phyloP scores from a whole-genome alignment of 2,329 filamentous ascomycete genomes.

The Pseudocercospora cruenta region DNA sequence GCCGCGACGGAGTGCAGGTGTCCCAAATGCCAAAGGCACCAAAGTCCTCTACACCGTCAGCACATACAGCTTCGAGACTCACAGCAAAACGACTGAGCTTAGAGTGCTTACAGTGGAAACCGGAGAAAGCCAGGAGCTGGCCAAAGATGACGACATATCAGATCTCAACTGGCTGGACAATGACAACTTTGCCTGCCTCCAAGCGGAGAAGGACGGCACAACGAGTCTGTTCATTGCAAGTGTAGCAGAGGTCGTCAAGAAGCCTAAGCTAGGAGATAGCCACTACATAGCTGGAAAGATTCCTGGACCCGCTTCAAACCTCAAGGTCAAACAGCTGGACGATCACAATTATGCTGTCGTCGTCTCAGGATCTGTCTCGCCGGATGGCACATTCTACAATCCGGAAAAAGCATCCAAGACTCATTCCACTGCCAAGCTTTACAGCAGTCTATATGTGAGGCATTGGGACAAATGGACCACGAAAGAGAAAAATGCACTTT shows the following conservation, averaged over 20 bases:
- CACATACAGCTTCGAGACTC: slow-evolving; percentile 78
- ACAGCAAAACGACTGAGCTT: slow-evolving; percentile 70
- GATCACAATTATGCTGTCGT: slow-evolving; percentile 49
- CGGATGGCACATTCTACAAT: slow-evolving; percentile 67
- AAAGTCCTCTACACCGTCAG: slow-evolving; percentile 70
- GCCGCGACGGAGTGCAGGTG: slow-evolving; percentile 69
- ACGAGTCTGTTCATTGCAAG: slow-evolving; percentile 38
- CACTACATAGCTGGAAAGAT: slow-evolving; percentile 49
- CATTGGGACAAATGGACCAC: slow-evolving; percentile 64
- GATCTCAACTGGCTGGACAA: slow-evolving; percentile 79
- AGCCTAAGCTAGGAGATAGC: slow-evolving; percentile 26
- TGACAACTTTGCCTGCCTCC: slow-evolving; percentile 61
- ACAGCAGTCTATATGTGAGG: slow-evolving; percentile 56
- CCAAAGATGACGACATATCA: slow-evolving; percentile 65
- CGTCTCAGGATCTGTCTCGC: slow-evolving; percentile 64
- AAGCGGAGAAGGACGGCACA: slow-evolving; percentile 46
- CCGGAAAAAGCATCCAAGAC: slow-evolving; percentile 53
- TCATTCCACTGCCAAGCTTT: slow-evolving; percentile 52
- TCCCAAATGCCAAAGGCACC: slow-evolving; percentile 70
- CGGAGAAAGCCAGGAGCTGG: slow-evolving; percentile 67
- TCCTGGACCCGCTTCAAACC: slow-evolving; percentile 52
- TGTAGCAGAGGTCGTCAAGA: slow-evolving; percentile 12
- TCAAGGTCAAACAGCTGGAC: slow-evolving; percentile 49
- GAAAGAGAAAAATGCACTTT: slow-evolving; percentile 71
- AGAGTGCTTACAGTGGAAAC: slow-evolving; percentile 70